Percentiles rank a stretch among this genome's conserved stretches.
phyloP scores from a whole-genome alignment of 106 monocot species.

The Gastrodia elata region DNA sequence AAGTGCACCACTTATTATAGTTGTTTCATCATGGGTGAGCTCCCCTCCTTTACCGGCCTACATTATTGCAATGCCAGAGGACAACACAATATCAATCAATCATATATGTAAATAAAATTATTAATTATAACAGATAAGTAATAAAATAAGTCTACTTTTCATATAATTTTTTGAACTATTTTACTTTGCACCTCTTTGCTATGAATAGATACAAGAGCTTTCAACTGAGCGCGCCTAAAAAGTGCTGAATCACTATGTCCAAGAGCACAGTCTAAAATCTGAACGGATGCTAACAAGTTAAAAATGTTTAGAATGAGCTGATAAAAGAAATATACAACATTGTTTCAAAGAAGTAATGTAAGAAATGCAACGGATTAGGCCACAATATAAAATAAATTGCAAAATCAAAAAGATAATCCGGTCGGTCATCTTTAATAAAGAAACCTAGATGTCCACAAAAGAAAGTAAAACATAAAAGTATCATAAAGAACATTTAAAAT shows the following conservation, averaged over 20 bases:
- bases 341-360: neutral
- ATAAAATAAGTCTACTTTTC: neutral
- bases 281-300: conserved; percentile 10
- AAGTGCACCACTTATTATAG: conserved; percentile 93
- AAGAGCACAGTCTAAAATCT: conserved; percentile 87
- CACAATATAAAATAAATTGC: neutral
- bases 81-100: neutral
- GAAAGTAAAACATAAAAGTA: neutral
- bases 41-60: conserved; percentile 97
- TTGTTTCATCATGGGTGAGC: conserved; percentile 86
- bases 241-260: conserved; percentile 96
- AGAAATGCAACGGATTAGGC: neutral
- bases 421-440: neutral
- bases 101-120: neutral
- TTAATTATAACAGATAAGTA: neutral
- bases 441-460: neutral
- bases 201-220: conserved; percentile 88
- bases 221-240: conserved; percentile 95
- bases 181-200: conserved; percentile 66
- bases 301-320: neutral
- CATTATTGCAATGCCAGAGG: neutral
- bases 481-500: neutral
- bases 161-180: neutral
- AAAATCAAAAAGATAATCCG: neutral
- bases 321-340: neutral